phyloP scores from a whole-genome alignment of 1,139 yeast genomes.

The Taiozyma onychis region DNA sequence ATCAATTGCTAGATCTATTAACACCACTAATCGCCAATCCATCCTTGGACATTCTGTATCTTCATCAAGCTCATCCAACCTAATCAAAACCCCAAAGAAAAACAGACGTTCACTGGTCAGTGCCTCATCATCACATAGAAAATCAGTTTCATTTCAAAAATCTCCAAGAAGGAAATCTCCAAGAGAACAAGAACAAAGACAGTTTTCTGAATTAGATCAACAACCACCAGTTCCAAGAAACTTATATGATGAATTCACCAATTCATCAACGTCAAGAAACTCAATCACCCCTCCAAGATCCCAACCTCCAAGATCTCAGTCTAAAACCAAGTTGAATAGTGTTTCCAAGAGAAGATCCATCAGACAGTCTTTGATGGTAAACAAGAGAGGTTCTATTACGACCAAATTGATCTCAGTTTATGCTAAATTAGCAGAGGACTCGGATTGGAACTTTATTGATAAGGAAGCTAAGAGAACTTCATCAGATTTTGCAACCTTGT shows the following conservation, averaged over 20 bases:
- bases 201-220: slow-evolving; percentile 13
- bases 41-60: background rate
- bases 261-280: slow-evolving; percentile 21
- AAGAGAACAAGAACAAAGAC: slow-evolving; percentile 7
- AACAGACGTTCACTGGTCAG: slow-evolving; percentile 47
- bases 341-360: slow-evolving; percentile 23
- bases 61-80: slow-evolving; percentile 1
- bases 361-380: slow-evolving; percentile 32
- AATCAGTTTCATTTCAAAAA: slow-evolving; percentile 50
- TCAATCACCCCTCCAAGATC: background rate
- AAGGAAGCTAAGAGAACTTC: slow-evolving; percentile 72
- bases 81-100: slow-evolving; percentile 32
- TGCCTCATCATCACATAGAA: slow-evolving; percentile 48
- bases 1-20: slow-evolving; percentile 25
- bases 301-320: slow-evolving; percentile 19
- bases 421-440: slow-evolving; percentile 57
- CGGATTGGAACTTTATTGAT: slow-evolving; percentile 67
- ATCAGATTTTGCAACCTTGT: slow-evolving; percentile 69
- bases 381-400: slow-evolving; percentile 65
- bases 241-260: slow-evolving; percentile 25
- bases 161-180: slow-evolving; percentile 22
- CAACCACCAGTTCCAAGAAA: slow-evolving; percentile 33
- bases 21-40: slow-evolving; percentile 8
- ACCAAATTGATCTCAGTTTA: slow-evolving; percentile 64
- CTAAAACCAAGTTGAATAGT: slow-evolving; percentile 7